These are phyloP conservation scores for Fragilaria crotonensis DNA, from an alignment of 108 stramenopile species.

Conservation along the genomic window DNA sequence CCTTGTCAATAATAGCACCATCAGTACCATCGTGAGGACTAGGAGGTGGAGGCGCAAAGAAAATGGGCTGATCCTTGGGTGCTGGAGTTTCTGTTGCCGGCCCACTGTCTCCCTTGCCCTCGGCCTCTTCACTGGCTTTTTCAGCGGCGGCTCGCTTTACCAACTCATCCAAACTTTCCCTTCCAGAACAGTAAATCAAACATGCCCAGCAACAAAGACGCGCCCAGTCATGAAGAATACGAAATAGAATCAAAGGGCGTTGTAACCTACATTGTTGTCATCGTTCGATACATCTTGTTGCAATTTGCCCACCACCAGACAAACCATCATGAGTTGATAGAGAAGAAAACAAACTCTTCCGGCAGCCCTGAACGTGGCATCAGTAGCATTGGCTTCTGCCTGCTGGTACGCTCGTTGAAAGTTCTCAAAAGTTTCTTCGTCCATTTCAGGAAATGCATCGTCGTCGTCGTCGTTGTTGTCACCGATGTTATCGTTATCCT, in stretches of 20 bases:
- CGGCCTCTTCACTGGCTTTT: slow-evolving; percentile 13
- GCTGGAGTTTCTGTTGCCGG: neutral
- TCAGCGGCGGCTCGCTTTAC: neutral
- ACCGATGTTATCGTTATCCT: slow-evolving; percentile 24
- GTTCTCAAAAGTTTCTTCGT: slow-evolving; percentile 60
- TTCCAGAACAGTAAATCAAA: slow-evolving; percentile 55
- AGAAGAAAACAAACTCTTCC: slow-evolving; percentile 33
- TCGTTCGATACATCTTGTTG: slow-evolving; percentile 37
- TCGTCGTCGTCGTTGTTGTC: slow-evolving; percentile 3
- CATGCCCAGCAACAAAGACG: slow-evolving; percentile 53
- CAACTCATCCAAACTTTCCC: slow-evolving; percentile 12
- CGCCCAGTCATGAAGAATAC: slow-evolving; percentile 56
- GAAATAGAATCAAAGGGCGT: slow-evolving; percentile 74
- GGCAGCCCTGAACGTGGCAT: slow-evolving; percentile 50
- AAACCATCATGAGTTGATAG: slow-evolving; percentile 49
- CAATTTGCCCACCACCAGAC: slow-evolving; percentile 62
- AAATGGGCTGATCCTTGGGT: slow-evolving; percentile 4
- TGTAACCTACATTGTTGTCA: slow-evolving; percentile 46
- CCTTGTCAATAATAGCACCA: slow-evolving; percentile 1
- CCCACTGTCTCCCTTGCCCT: slow-evolving; percentile 6
- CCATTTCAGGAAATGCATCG: slow-evolving; percentile 34
- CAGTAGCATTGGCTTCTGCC: slow-evolving; percentile 50
- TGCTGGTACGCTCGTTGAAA: slow-evolving; percentile 60
- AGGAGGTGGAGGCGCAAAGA: slow-evolving; percentile 6
- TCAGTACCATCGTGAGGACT: neutral